Evolutionary conservation across 1,284 basidiomycete genomes (phyloP).

Genomic region (Inonotus hispidus): DNA sequence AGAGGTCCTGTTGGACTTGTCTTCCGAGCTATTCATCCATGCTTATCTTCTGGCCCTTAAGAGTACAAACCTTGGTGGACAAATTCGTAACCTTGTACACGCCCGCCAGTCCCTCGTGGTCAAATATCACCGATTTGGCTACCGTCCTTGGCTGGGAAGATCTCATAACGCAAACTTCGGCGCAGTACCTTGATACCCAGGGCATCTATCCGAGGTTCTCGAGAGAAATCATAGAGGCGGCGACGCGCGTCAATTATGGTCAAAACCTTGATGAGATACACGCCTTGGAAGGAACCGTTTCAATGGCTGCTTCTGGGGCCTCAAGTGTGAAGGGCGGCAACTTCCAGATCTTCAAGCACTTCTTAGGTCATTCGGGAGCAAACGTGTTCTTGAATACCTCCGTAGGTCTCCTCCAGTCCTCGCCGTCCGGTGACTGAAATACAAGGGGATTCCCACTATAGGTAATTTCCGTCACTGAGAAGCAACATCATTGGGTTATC

Average conservation of each 20-base stretch:
- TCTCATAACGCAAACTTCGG: conserved; percentile 47
- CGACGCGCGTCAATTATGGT: conserved; percentile 87
- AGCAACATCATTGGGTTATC: conserved; percentile 17
- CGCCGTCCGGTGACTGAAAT: conserved; percentile 4
- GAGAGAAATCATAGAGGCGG: conserved; percentile 77
- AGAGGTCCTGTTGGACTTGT: conserved; percentile 23
- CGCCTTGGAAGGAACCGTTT: conserved; percentile 70
- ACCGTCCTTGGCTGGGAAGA: conserved; percentile 47
- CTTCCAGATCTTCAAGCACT: conserved; percentile 79
- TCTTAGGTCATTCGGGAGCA: conserved; percentile 68
- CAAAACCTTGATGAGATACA: conserved; percentile 75
- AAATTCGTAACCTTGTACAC: conserved; percentile 59
- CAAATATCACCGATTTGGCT: conserved; percentile 54
- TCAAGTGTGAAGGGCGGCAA: conserved; percentile 76
- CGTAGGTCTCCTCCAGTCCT: conserved; percentile 34
- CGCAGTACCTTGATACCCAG: conserved; percentile 53
- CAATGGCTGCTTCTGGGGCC: conserved; percentile 72
- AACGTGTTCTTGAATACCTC: conserved; percentile 62
- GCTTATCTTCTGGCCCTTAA: conserved; percentile 25
- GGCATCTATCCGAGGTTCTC: conserved; percentile 59
- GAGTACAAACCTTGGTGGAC: conserved; percentile 53
- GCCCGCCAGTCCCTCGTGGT: conserved; percentile 57
- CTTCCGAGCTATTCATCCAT: neutral
- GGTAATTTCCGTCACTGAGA: conserved; percentile 19
- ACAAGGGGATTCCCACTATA: conserved; percentile 7